These are phyloP conservation scores for Kazachstania africana DNA, from an alignment of 805 yeast genomes.

Conservation along the genomic window DNA sequence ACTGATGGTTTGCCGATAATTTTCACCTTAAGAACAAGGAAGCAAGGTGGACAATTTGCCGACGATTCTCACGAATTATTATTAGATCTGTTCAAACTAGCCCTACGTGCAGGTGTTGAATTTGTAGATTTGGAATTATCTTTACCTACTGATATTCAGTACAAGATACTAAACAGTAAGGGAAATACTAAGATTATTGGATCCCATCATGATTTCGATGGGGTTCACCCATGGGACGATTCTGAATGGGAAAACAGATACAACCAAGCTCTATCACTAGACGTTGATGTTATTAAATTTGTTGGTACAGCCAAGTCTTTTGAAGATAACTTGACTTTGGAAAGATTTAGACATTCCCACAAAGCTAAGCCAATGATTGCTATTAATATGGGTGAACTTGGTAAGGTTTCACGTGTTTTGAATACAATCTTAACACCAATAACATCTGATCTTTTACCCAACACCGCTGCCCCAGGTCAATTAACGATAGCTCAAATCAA, in stretches of 20 bases:
- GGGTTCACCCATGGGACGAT: slow-evolving; percentile 49
- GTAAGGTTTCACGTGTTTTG: slow-evolving; percentile 69
- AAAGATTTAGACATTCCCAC: slow-evolving; percentile 52
- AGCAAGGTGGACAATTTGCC: slow-evolving; percentile 78
- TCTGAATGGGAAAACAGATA: slow-evolving; percentile 68
- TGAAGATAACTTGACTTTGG: slow-evolving; percentile 60
- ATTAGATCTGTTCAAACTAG: slow-evolving; percentile 42
- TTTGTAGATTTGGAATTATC: slow-evolving; percentile 72
- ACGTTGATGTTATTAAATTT: slow-evolving; percentile 68
- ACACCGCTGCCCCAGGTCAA: slow-evolving; percentile 73
- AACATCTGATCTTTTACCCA: slow-evolving; percentile 56
- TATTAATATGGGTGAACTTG: slow-evolving; percentile 66
- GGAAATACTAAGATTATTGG: slow-evolving; percentile 65
- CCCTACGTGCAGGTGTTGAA: slow-evolving; percentile 67
- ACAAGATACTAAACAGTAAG: slow-evolving; percentile 39
- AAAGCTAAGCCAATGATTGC: slow-evolving; percentile 57
- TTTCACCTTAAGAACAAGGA: slow-evolving; percentile 62
- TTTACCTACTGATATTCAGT: slow-evolving; percentile 44
- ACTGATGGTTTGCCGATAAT: slow-evolving; percentile 61
- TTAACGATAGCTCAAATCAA: slow-evolving; percentile 57
- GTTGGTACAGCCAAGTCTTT: slow-evolving; percentile 63
- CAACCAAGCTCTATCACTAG: slow-evolving; percentile 49
- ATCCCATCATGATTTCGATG: slow-evolving; percentile 68
- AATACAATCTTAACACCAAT: slow-evolving; percentile 76
- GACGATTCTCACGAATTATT: slow-evolving; percentile 41